These are phyloP conservation scores for Mycena venus DNA, from an alignment of 768 basidiomycete species.

Conservation along the genomic window DNA sequence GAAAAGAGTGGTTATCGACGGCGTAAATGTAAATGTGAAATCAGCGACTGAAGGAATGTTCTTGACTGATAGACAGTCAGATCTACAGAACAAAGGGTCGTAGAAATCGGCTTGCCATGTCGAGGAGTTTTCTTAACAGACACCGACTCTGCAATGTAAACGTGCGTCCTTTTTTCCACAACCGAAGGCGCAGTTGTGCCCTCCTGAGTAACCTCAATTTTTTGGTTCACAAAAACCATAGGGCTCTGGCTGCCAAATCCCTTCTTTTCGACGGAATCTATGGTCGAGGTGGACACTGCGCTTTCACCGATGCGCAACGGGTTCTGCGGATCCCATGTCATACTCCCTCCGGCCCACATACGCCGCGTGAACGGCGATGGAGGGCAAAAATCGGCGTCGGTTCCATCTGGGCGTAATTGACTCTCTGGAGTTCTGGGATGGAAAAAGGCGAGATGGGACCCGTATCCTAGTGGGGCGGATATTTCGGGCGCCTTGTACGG, in stretches of 20 bases:
- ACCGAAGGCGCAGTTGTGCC: conserved; percentile 61
- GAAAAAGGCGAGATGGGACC: conserved; percentile 83
- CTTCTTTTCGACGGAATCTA: conserved; percentile 70
- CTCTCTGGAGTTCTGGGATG: conserved; percentile 72
- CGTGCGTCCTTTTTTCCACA: conserved; percentile 76
- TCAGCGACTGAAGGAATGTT: conserved; percentile 62
- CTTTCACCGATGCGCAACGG: conserved; percentile 67
- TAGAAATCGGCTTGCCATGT: conserved; percentile 53
- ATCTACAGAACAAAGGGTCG: background rate
- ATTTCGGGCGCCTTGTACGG: conserved; percentile 57
- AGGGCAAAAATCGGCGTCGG: conserved; percentile 79
- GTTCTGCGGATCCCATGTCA: conserved; percentile 66
- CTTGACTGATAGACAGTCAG: conserved; percentile 53
- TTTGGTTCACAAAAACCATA: conserved; percentile 83
- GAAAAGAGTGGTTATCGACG: conserved; percentile 81
- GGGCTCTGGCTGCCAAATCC: conserved; percentile 73
- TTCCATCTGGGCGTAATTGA: conserved; percentile 73
- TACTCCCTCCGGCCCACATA: conserved; percentile 87
- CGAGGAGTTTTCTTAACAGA: conserved; percentile 48
- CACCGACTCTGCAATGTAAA: conserved; percentile 61
- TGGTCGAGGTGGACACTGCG: conserved; percentile 61
- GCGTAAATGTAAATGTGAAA: conserved; percentile 76
- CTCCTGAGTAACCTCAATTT: conserved; percentile 62
- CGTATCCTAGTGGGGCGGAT: conserved; percentile 64
- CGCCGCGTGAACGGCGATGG: conserved; percentile 78